Conservation (phyloP, 2,329 filamentous ascomycete species). For the Colletotrichum tamarilloi region DNA sequence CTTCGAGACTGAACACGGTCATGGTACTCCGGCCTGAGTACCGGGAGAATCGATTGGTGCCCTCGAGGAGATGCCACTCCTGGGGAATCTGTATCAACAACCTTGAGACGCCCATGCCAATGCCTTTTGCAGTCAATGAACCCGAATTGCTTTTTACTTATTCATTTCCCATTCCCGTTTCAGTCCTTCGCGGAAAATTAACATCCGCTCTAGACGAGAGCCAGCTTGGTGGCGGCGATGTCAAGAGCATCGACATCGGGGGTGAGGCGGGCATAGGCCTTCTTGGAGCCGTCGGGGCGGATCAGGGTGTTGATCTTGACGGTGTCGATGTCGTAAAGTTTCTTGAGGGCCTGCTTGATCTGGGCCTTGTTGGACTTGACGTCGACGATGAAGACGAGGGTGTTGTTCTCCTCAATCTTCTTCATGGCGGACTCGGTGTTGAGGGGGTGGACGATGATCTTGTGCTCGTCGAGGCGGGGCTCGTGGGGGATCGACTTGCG, state of each 20-base stretch:
- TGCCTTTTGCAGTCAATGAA: conserved; percentile 35
- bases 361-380: conserved; percentile 99
- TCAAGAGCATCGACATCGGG: conserved; percentile 98
- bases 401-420: conserved; percentile 99
- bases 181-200: conserved; percentile 29
- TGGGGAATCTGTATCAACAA: conserved; percentile 32
- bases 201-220: conserved; percentile 80
- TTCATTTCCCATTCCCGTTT: conserved; percentile 10
- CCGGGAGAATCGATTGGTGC: conserved; percentile 31
- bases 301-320: conserved; percentile 99
- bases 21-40: conserved; percentile 24
- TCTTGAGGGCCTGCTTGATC: conserved; percentile 98
- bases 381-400: conserved; percentile 96
- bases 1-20: conserved; percentile 17
- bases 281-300: conserved; percentile 97
- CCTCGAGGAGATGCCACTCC: conserved; percentile 25
- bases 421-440: conserved; percentile 99
- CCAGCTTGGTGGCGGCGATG: conserved; percentile 98
- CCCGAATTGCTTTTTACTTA: conserved; percentile 28
- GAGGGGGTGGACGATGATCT: conserved; percentile 96
- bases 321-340: conserved; percentile 97
- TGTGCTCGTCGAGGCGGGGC: conserved; percentile 95
- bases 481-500: conserved; percentile 93
- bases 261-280: conserved; percentile 96
- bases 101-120: conserved; percentile 38